Conservation (phyloP, 1,139 yeast genomes). For the Groenewaldozyma auringiensis region DNA sequence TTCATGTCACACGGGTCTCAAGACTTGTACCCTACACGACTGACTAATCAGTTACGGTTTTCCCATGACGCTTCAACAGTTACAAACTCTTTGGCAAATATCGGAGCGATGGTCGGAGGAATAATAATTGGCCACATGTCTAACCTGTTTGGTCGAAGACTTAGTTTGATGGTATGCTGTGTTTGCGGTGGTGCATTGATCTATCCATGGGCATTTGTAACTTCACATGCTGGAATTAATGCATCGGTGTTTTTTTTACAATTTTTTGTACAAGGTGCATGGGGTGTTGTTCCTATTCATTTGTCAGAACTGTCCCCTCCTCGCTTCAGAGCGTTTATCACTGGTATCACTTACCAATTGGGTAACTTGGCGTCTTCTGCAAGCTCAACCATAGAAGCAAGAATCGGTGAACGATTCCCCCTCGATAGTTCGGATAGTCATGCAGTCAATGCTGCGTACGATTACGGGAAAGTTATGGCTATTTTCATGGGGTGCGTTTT, state of each 20-base stretch:
- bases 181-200: conserved; percentile 59
- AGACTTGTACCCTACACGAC: conserved; percentile 61
- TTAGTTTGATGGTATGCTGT: conserved; percentile 51
- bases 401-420: conserved; percentile 64
- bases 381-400: conserved; percentile 72
- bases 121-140: conserved; percentile 53
- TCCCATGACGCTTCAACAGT: conserved; percentile 50
- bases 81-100: conserved; percentile 59
- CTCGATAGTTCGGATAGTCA: conserved; percentile 33
- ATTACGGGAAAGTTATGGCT: conserved; percentile 68
- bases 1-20: conserved; percentile 70
- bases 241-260: conserved; percentile 78
- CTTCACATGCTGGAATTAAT: conserved; percentile 47
- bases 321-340: conserved; percentile 62
- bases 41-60: conserved; percentile 47
- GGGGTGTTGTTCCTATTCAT: conserved; percentile 82
- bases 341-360: conserved; percentile 71
- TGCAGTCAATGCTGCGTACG: conserved; percentile 28
- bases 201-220: conserved; percentile 64
- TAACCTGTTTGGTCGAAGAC: conserved; percentile 53
- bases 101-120: conserved; percentile 67
- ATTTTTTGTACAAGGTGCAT: conserved; percentile 77
- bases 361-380: conserved; percentile 83
- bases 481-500: conserved; percentile 76
- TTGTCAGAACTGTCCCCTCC: conserved; percentile 74